Evolutionary conservation across 1,139 yeast genomes (phyloP).

Genomic region (Protomyces arabidopsidicola): DNA sequence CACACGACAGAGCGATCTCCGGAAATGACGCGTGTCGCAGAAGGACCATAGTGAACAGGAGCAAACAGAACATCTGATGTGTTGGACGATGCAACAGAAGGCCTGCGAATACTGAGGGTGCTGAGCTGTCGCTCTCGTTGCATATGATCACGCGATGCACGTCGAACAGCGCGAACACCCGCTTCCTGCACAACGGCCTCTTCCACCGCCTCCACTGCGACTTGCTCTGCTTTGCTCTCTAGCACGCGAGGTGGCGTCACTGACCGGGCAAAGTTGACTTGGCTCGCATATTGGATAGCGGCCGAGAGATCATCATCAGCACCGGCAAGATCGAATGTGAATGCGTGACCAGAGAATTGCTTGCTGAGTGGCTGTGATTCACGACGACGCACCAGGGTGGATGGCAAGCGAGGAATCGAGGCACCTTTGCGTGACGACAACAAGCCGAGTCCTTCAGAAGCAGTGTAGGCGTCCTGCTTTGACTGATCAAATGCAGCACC

Average conservation of each 20-base stretch:
- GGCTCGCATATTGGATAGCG: conserved; percentile 8
- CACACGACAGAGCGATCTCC: background rate
- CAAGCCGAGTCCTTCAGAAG: background rate
- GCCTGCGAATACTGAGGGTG: background rate
- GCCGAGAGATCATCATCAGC: conserved; percentile 2
- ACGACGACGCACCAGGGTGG: conserved; percentile 2
- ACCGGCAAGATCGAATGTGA: conserved; percentile 7
- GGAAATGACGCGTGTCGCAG: background rate
- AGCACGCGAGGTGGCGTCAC: background rate
- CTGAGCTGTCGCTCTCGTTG: background rate
- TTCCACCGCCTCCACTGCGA: background rate
- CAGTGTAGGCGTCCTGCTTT: background rate
- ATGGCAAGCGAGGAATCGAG: conserved; percentile 16
- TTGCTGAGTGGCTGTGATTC: conserved; percentile 5
- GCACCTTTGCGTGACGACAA: conserved; percentile 6
- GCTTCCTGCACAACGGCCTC: background rate
- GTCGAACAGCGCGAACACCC: background rate
- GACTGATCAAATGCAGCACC: background rate
- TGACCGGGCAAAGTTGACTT: background rate
- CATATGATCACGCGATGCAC: conserved; percentile 6
- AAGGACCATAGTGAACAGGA: background rate
- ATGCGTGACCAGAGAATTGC: conserved; percentile 9
- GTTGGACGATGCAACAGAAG: background rate
- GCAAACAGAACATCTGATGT: background rate
- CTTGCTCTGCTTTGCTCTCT: background rate